A percentile compares a stretch with the other conserved stretches of the same genome.
Conservation (phyloP, 164 flowering plant species). For the Piper betle region DNA sequence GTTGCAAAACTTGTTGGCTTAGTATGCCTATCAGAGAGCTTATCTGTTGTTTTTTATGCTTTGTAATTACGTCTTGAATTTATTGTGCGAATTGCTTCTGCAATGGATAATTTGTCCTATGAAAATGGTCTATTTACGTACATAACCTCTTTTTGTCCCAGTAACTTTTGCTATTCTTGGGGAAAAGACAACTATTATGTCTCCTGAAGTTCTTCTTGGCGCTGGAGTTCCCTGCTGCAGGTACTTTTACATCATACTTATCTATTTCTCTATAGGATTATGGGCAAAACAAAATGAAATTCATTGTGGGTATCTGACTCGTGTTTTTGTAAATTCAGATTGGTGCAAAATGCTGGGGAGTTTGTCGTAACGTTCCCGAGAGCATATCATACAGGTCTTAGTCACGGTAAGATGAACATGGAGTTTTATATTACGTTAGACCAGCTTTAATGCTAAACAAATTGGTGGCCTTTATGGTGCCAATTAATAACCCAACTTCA, state of each 20-base stretch:
- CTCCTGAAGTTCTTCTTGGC: constrained; percentile 82
- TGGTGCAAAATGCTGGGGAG: constrained; percentile 98
- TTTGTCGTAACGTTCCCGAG: constrained; percentile 98
- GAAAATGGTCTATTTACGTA: too few species aligned
- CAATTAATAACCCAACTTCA: too few species aligned
- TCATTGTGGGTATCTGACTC: background rate
- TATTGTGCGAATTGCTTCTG: too few species aligned
- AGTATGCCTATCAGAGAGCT: too few species aligned
- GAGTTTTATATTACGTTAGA: background rate
- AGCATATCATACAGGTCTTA: constrained; percentile 97
- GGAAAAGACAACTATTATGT: constrained; percentile 95
- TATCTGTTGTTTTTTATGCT: too few species aligned
- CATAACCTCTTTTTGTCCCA: constrained; percentile 12
- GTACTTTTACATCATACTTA: constrained; percentile 20
- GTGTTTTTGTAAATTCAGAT: constrained; percentile 34
- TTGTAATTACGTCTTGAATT: too few species aligned
- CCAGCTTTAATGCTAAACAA: background rate
- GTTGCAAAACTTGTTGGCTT: too few species aligned
- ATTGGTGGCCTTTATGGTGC: too few species aligned
- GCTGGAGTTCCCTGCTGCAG: constrained; percentile 99
- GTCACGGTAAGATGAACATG: constrained; percentile 59
- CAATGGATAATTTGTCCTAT: too few species aligned
- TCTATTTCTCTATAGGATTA: background rate
- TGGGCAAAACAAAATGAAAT: background rate
- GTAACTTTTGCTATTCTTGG: constrained; percentile 91